Evolutionary conservation across 2,329 filamentous ascomycete species (phyloP), one percentile per base, ranked within the genome.

Genomic region (Dactylellina haptotyla): DNA sequence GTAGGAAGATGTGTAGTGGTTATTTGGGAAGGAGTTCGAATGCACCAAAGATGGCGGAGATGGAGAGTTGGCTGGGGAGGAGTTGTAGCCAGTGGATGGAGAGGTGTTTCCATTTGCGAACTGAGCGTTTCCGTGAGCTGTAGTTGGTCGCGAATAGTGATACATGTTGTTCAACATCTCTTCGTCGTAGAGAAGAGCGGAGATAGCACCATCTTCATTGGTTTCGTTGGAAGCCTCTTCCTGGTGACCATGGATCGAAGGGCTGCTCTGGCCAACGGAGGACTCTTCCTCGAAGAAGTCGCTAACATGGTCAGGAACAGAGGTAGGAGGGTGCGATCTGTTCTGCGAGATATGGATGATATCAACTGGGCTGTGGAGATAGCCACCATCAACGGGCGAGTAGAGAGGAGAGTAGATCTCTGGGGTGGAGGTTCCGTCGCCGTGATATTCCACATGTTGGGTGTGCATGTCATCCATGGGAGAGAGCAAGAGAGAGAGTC

Each of bases 111-210:
- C 69, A 28, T 65, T 65, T 57, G 39, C 62, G 25, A 73, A 73
- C 56, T 73, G 69, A n/a, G 45, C 32, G 43, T 73, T 73, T 16
- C 61, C 62, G 28, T 73, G 69, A 10, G 69, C 61, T 37, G 69
- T 73, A 16, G 39, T 73, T 41, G 69, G 69, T 45, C 69, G 61
- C 28, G 69, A 73, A 23, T 73, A 73, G 6, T 73, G 69, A 37
- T 73, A 73, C 69, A 73, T 73, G 53, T 73, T 73, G 54, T 66
- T 73, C 41, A 73, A 45, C 61, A 73, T 73, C 26, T 73, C 69
- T 54, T 73, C 69, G 43, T 73, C 69, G 39, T 73, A 73, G 48
- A 73, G 61, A 32, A 73, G 69, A 34, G 69, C 69, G 28, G 69
- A 73, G 59, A 73, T 73, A 14, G 51, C 69, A 37, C 61, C 54